Percentiles rank a stretch among this genome's conserved stretches.
Conservation (phyloP, 2,329 filamentous ascomycete species). For the Alternaria sp. region DNA sequence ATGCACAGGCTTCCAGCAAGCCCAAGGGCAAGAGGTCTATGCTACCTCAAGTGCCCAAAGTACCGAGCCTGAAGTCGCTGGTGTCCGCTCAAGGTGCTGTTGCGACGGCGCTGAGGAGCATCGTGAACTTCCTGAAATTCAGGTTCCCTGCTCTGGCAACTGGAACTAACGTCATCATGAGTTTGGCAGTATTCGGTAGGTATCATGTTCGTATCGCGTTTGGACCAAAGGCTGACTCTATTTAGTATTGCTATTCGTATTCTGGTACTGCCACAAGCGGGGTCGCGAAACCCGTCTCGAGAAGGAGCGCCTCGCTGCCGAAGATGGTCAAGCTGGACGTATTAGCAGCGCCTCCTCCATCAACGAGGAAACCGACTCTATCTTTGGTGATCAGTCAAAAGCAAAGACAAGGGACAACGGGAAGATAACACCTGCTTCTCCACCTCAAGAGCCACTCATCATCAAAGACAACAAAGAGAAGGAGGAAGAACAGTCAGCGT, state of each 20-base stretch:
- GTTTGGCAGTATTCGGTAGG: slow-evolving; percentile 84
- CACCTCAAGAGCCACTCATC: slow-evolving; percentile 28
- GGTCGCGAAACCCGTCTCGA: slow-evolving; percentile 84
- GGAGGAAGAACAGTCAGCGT: slow-evolving; percentile 23
- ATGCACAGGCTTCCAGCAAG: slow-evolving; percentile 45
- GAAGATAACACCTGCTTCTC: slow-evolving; percentile 21
- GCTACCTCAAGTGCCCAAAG: slow-evolving; percentile 63
- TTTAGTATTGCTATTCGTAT: slow-evolving; percentile 81
- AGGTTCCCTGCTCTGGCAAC: slow-evolving; percentile 85
- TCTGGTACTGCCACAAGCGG: slow-evolving; percentile 98
- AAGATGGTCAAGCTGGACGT: slow-evolving; percentile 36
- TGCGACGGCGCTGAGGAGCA: slow-evolving; percentile 83
- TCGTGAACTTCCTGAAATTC: slow-evolving; percentile 84
- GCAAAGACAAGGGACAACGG: slow-evolving; percentile 19
- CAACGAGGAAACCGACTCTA: slow-evolving; percentile 38
- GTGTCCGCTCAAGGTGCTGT: slow-evolving; percentile 87
- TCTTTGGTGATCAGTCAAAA: slow-evolving; percentile 30
- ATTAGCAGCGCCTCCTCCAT: slow-evolving; percentile 39
- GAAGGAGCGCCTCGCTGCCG: slow-evolving; percentile 56
- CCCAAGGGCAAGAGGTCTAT: slow-evolving; percentile 62
- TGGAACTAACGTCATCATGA: slow-evolving; percentile 90
- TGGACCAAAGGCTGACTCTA: slow-evolving; percentile 22
- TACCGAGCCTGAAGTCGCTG: slow-evolving; percentile 77
- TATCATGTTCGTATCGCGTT: slow-evolving; percentile 23
- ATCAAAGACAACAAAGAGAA: slow-evolving; percentile 35